phyloP scores from a whole-genome alignment of 2,329 filamentous ascomycete genomes.

The Dactylellina drechsleri region DNA sequence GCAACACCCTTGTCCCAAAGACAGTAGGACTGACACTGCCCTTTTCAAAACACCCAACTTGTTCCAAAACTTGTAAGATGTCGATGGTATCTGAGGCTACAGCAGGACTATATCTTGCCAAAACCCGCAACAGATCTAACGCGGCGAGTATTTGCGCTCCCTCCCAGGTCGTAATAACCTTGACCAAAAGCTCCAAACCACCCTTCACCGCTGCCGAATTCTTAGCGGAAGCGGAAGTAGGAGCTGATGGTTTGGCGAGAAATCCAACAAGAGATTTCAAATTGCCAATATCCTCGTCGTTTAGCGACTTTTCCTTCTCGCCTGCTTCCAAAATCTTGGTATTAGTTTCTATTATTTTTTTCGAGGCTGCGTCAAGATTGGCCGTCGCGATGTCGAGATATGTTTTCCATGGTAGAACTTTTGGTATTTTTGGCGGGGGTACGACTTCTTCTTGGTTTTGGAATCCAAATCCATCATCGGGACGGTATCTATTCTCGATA shows the following conservation, averaged over 20 bases:
- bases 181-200: slow-evolving; percentile 73
- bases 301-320: slow-evolving; percentile 77
- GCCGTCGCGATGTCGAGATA: slow-evolving; percentile 81
- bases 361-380: slow-evolving; percentile 75
- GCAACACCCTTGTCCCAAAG: slow-evolving; percentile 82
- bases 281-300: slow-evolving; percentile 74
- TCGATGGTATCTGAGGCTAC: slow-evolving; percentile 72
- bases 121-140: slow-evolving; percentile 85
- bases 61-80: slow-evolving; percentile 71
- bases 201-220: slow-evolving; percentile 66
- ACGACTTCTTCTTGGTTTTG: slow-evolving; percentile 61
- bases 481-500: slow-evolving; percentile 79
- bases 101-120: slow-evolving; percentile 74
- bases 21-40: slow-evolving; percentile 81
- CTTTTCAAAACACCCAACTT: slow-evolving; percentile 69
- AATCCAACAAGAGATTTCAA: slow-evolving; percentile 72
- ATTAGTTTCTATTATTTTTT: slow-evolving; percentile 81
- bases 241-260: slow-evolving; percentile 68
- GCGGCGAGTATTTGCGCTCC: slow-evolving; percentile 81
- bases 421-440: slow-evolving; percentile 64
- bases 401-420: slow-evolving; percentile 78
- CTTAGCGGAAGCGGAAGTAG: slow-evolving; percentile 60
- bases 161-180: slow-evolving; percentile 81
- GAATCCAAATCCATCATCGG: slow-evolving; percentile 70
- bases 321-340: slow-evolving; percentile 75